Base-by-base conservation (phyloP, 1,139 yeast genomes). In the Geotrichum histeridarum region DNA sequence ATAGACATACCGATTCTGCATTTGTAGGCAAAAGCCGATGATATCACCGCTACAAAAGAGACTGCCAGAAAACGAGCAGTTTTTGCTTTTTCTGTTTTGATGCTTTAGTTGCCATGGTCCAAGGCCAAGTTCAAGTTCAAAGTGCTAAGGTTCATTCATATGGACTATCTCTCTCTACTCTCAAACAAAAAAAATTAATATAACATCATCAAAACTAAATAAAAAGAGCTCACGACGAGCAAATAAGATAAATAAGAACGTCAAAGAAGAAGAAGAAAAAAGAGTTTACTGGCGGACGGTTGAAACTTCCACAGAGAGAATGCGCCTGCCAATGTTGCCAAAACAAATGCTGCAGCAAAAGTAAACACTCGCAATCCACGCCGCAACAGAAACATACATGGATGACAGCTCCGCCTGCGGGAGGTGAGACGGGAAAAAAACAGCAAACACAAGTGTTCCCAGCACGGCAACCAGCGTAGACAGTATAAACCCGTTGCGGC, bases 271-370 rank as follows among this genome's bases (percentile, higher is more conserved):
- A 33, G 18, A 17, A 44, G 12, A 15, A 35, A 33, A 27, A n/a
- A 36, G n/a, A 17, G 17, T 11, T 8, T 33, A 33, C 17, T 22
- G 35, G n/a, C 11, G 14, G 18, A 4, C 42, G 12, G 15, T 17
- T 36, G 37, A 35, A 15, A n/a, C 53, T n/a, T 58, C 61, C 39
- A 64, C 54, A 8, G 67, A 53, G 15, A 69, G 59, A 15, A 70
- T 58, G 14, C 79, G 79, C 60, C 93, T 77, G 32, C 93, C 91
- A 43, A 85, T 68, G 67, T 83, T 83, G 17, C 93, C 91, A 66
- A 84, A 83, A 49, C 84, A 77, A 50, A 84, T 75, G 58, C 81
- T 72, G 27, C 89, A 85, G 65, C 87, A 78, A 68, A 85, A 86
- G 67, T 81, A 80, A 63, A 83, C 83, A 61, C 84, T 77, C 22